phyloP scores from a whole-genome alignment of 2,329 filamentous ascomycete genomes.

The Stachybotrys chartarum region DNA sequence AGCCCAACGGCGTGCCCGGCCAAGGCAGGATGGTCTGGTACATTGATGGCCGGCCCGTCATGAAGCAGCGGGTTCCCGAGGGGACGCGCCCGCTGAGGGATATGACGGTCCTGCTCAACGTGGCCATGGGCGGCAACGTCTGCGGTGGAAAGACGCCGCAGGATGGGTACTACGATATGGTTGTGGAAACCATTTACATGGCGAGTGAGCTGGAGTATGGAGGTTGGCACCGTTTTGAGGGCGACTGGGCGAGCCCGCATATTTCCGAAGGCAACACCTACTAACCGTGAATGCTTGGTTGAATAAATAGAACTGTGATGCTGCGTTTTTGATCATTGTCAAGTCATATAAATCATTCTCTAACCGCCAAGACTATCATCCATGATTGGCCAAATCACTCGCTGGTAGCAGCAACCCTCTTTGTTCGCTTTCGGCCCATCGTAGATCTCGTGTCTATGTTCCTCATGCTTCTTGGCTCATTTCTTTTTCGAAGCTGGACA shows the following conservation, averaged over 20 bases:
- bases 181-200: constrained; percentile 45
- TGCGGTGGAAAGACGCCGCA: constrained; percentile 42
- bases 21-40: constrained; percentile 50
- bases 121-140: constrained; percentile 57
- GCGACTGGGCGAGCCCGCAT: constrained; percentile 33
- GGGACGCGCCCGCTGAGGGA: constrained; percentile 49
- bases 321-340: too few relatives aligned
- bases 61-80: constrained; percentile 45
- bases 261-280: constrained; percentile 24
- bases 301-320: too few relatives aligned
- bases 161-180: constrained; percentile 50
- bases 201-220: constrained; percentile 42
- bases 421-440: too few relatives aligned
- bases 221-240: constrained; percentile 47
- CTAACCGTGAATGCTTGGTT: too few relatives aligned
- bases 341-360: too few relatives aligned
- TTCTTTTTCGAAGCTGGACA: too few relatives aligned
- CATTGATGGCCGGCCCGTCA: constrained; percentile 48
- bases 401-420: too few relatives aligned
- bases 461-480: too few relatives aligned
- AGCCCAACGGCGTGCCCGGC: constrained; percentile 32
- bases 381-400: too few relatives aligned
- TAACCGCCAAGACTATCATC: too few relatives aligned
- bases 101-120: constrained; percentile 49
- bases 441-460: too few relatives aligned